phyloP scores from a whole-genome alignment of 306 rosid species.

The Crotalaria pallida region DNA sequence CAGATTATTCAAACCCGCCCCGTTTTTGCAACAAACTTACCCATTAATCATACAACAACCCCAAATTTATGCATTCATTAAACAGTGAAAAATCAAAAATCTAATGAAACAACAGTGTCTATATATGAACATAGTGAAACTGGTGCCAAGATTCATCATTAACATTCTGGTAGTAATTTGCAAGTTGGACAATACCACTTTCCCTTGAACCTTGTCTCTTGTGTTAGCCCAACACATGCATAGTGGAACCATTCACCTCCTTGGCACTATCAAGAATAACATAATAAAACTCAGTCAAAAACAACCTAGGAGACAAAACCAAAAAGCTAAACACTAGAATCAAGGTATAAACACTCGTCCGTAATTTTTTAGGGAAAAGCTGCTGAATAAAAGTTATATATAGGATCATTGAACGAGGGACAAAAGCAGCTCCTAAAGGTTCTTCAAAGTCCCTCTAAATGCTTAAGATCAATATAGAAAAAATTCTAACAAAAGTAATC shows the following conservation, averaged over 20 bases:
- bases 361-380: not conserved
- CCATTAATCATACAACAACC: constrained; percentile 11
- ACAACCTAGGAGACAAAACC: not conserved
- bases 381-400: not conserved
- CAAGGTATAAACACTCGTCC: not conserved
- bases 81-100: constrained; percentile 10
- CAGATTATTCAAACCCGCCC: no score
- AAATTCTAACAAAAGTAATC: not conserved
- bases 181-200: constrained; percentile 99
- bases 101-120: not conserved
- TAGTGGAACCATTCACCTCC: constrained; percentile 99
- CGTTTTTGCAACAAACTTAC: constrained; percentile 12
- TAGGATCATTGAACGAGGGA: no score
- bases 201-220: constrained; percentile 95
- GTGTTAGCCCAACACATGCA: constrained; percentile 90
- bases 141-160: constrained; percentile 28
- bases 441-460: not conserved
- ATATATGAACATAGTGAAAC: constrained; percentile 4
- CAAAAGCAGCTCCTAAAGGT: not conserved
- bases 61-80: constrained; percentile 13
- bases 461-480: not conserved
- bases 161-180: constrained; percentile 51
- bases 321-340: not conserved
- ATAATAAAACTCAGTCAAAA: not conserved
- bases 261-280: constrained; percentile 65